These are phyloP conservation scores for Gossypium australe DNA, from an alignment of 345 rosid genomes.

Conservation along the genomic window DNA sequence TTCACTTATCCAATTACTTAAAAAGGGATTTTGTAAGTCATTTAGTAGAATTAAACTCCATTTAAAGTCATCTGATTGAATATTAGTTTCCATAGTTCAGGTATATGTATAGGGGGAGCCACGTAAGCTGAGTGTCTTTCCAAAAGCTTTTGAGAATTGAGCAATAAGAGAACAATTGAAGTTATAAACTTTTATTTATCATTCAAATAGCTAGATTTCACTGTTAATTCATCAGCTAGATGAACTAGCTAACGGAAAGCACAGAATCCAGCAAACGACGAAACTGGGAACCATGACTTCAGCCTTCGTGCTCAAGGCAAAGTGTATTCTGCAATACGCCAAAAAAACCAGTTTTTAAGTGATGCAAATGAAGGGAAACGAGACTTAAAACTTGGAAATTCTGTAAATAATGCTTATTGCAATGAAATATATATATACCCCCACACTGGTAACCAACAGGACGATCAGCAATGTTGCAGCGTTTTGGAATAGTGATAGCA, in stretches of 20 bases:
- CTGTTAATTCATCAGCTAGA: conserved; percentile 5
- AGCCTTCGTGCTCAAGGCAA: conserved; percentile 12
- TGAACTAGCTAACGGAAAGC: neutral
- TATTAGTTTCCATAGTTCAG: neutral
- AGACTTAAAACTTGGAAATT: neutral
- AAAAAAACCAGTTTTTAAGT: neutral
- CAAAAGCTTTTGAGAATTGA: neutral
- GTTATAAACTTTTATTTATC: neutral
- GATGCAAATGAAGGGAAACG: neutral
- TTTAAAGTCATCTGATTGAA: neutral
- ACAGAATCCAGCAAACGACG: neutral
- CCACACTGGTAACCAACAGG: conserved; percentile 90
- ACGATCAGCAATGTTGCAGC: conserved; percentile 70
- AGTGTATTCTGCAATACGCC: conserved; percentile 9
- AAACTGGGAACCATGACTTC: neutral
- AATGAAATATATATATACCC: conserved; percentile 30
- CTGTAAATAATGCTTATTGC: neutral
- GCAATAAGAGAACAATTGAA: neutral
- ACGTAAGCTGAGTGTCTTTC: neutral
- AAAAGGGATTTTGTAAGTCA: neutral
- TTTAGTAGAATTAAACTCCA: neutral
- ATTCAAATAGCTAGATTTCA: neutral
- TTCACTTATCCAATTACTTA: neutral
- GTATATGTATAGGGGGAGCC: neutral
- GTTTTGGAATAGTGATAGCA: conserved; percentile 83